phyloP scores from a whole-genome alignment of 2,329 filamentous ascomycete species.

The Claviceps paspali region DNA sequence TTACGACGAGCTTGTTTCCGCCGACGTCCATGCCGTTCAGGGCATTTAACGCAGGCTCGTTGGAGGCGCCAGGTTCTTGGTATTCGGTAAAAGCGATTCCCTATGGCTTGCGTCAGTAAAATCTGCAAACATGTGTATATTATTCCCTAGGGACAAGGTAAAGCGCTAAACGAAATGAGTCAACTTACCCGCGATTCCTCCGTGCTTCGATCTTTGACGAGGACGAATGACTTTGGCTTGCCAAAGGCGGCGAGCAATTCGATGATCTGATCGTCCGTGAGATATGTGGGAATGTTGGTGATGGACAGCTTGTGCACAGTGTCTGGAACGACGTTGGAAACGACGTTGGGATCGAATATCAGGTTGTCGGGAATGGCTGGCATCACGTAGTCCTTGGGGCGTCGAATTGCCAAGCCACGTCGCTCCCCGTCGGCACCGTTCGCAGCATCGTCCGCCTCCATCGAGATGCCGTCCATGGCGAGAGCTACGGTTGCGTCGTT shows the following conservation, averaged over 20 bases:
- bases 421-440: constrained; percentile 38
- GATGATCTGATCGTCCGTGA: constrained; percentile 80
- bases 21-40: constrained; percentile 89
- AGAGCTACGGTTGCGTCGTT: constrained; percentile 83
- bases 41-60: constrained; percentile 76
- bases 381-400: constrained; percentile 95
- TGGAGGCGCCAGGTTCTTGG: constrained; percentile 51
- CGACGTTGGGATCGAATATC: constrained; percentile 57
- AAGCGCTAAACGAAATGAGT: background rate
- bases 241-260: constrained; percentile 86
- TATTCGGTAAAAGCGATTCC: constrained; percentile 98
- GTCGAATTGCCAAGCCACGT: constrained; percentile 56
- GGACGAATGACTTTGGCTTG: constrained; percentile 76
- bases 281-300: constrained; percentile 72
- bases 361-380: constrained; percentile 62
- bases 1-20: constrained; percentile 70
- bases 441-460: constrained; percentile 55
- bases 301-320: constrained; percentile 92
- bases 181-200: constrained; percentile 65
- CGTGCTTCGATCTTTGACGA: constrained; percentile 74
- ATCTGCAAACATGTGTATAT: constrained; percentile 16
- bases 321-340: constrained; percentile 73
- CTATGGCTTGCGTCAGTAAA: constrained; percentile 28
- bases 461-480: constrained; percentile 75
- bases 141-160: background rate